These are phyloP conservation scores for Suillus luteus DNA, from an alignment of 768 basidiomycete species.

Conservation along the genomic window DNA sequence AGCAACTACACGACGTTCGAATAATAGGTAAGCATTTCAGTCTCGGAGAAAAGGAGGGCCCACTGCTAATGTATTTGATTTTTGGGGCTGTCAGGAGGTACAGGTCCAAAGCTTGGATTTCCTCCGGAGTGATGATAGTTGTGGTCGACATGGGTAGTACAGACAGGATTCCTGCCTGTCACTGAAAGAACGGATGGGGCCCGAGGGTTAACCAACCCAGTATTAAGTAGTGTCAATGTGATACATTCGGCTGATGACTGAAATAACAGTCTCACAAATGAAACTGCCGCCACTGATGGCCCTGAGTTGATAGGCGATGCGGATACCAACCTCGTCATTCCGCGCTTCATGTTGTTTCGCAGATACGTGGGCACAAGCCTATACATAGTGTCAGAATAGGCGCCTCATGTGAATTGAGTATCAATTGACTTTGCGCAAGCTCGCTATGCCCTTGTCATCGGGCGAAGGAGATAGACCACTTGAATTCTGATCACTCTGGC, in stretches of 20 bases:
- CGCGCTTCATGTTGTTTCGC: neutral
- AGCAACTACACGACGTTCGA: neutral
- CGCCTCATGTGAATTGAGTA: neutral
- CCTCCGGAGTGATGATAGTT: neutral
- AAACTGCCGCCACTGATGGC: neutral
- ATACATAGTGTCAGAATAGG: neutral
- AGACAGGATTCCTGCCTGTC: neutral
- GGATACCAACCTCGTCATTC: neutral
- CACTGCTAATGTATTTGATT: conserved; percentile 2
- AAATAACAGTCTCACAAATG: neutral
- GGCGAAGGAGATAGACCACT: neutral
- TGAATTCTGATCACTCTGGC: neutral
- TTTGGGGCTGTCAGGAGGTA: neutral
- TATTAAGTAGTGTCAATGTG: neutral
- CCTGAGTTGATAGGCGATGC: neutral
- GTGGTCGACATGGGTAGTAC: conserved; percentile 6
- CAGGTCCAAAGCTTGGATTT: conserved; percentile 1
- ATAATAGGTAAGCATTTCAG: no score
- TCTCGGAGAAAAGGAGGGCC: neutral
- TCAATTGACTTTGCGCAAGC: neutral
- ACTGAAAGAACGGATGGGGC: neutral
- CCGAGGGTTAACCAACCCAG: neutral
- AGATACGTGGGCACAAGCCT: neutral
- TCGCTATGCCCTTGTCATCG: neutral
- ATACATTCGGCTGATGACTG: neutral